A percentile compares a stretch with the other conserved stretches of the same genome.
phyloP scores from a whole-genome alignment of 2,329 filamentous ascomycete genomes.

The Fonsecaea pugnacius region DNA sequence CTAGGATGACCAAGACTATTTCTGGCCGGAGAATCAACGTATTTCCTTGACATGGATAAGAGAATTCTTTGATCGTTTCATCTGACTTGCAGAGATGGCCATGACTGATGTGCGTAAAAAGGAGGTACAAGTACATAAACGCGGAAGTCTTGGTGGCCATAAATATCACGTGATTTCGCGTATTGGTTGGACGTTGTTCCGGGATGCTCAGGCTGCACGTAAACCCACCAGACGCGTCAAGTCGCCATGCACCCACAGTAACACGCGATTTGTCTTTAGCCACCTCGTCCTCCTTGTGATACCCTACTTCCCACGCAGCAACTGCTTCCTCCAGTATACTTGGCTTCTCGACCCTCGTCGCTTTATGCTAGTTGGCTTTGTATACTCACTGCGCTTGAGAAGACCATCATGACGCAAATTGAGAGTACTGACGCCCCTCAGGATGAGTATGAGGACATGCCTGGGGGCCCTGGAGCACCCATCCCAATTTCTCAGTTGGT shows the following conservation, averaged over 20 bases:
- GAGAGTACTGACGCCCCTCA: slow-evolving; percentile 30
- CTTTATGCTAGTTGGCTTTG: background rate
- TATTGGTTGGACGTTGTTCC: background rate
- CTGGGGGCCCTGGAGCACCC: slow-evolving; percentile 86
- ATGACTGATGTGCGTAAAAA: background rate
- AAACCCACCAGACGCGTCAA: background rate
- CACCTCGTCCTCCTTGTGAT: background rate
- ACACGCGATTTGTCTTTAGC: background rate
- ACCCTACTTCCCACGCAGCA: background rate
- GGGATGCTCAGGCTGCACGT: background rate
- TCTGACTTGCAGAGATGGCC: background rate
- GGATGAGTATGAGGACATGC: slow-evolving; percentile 65
- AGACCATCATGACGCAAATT: slow-evolving; percentile 34
- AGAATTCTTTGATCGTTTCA: background rate
- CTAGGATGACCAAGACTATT: background rate
- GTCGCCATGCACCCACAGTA: background rate
- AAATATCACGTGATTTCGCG: background rate
- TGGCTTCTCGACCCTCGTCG: background rate
- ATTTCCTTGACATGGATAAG: background rate
- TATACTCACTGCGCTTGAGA: too few species aligned
- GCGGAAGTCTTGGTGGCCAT: background rate
- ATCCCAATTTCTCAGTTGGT: slow-evolving; percentile 85
- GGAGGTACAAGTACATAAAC: background rate
- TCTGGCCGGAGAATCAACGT: background rate
- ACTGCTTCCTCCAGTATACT: background rate